Evolutionary conservation across 1,139 yeast genomes (phyloP), one percentile per base, ranked within the genome.

Genomic region (Protomyces pachydermus): DNA sequence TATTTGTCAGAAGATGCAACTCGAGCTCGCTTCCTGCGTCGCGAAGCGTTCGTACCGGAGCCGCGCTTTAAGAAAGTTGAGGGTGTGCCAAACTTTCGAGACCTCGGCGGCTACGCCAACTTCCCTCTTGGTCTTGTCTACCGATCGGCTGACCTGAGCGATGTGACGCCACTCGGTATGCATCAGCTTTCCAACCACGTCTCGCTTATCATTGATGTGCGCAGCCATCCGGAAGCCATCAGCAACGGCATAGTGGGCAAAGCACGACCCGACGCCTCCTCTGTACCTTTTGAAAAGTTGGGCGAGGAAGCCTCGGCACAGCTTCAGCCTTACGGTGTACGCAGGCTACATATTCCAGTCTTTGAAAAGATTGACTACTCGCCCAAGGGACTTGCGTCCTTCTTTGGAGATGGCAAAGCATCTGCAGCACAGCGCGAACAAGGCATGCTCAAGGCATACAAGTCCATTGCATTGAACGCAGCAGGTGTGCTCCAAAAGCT

Each of bases 21-120:
- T 68, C 74, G 83, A 45, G 71, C 73, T 16, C 76, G 95, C 65
- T 87, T 86, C 70, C 77, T 78, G 67, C 71, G 75, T 6, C 68
- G 74, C 1, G 76, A 79, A 50, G 66, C 70, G 28, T 72, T 70
- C 23, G 76, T 85, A 10, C 81, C 81, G 0, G 73, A 72, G 25
- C 72, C 77, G 20, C 73, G 82, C 3, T 86, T 88, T 87, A 83
- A 83, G 68, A 34, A 34, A 3, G 80, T 87, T 52, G 89, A 84
- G 45, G 93, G 95, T 0, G 82, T 88, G 12, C 74, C 80, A 61
- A 89, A 90, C 71, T 86, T 88, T 70, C 80, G 97, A 69, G 96
- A 89, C 71, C 73, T 86, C 65, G 97, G 96, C 0, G 96, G 96
- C 3, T 89, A 48, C 18, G 12, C 3, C 14, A 37, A 39, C 20